A percentile compares a stretch with the other conserved stretches of the same genome.
Evolutionary conservation across 768 basidiomycete genomes (phyloP).

Genomic region (Tephrocybe rancida): DNA sequence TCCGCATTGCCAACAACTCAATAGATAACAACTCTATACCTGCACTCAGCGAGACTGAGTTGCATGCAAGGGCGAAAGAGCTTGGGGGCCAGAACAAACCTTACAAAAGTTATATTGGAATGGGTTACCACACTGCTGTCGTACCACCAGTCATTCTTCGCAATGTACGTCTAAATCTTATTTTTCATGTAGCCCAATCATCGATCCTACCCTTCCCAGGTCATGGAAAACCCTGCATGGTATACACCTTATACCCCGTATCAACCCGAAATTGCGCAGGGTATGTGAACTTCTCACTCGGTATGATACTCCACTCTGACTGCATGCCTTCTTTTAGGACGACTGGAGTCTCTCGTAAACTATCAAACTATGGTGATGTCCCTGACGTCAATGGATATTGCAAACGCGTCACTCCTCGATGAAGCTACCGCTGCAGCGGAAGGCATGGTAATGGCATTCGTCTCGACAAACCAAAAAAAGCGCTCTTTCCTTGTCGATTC

Average conservation of each 20-base stretch:
- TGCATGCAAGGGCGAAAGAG: slow-evolving; percentile 72
- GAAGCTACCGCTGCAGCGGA: slow-evolving; percentile 96
- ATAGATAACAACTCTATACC: slow-evolving; percentile 73
- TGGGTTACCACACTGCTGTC: slow-evolving; percentile 96
- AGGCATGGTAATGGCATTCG: slow-evolving; percentile 94
- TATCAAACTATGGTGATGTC: slow-evolving; percentile 97
- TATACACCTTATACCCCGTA: slow-evolving; percentile 97
- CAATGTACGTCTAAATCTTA: slow-evolving; percentile 57
- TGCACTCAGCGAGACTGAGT: slow-evolving; percentile 84
- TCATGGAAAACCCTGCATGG: slow-evolving; percentile 97
- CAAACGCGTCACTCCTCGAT: slow-evolving; percentile 94
- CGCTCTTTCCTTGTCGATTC: slow-evolving; percentile 84
- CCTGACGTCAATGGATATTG: slow-evolving; percentile 91
- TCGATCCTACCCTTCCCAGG: slow-evolving; percentile 36
- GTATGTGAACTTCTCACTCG: slow-evolving; percentile 36
- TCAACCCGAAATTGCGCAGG: slow-evolving; percentile 98
- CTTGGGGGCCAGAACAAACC: slow-evolving; percentile 80
- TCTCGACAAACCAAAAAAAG: slow-evolving; percentile 68
- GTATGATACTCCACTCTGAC: not conserved
- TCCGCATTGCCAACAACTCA: slow-evolving; percentile 64
- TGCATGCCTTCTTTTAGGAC: slow-evolving; percentile 53
- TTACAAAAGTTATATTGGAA: slow-evolving; percentile 94
- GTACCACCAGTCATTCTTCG: slow-evolving; percentile 95
- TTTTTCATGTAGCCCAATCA: not conserved
- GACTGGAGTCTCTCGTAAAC: slow-evolving; percentile 94